Evolutionary conservation across 2,329 filamentous ascomycete genomes (phyloP), one percentile per base, ranked within the genome.

Genomic region (Cladophialophora immunda): DNA sequence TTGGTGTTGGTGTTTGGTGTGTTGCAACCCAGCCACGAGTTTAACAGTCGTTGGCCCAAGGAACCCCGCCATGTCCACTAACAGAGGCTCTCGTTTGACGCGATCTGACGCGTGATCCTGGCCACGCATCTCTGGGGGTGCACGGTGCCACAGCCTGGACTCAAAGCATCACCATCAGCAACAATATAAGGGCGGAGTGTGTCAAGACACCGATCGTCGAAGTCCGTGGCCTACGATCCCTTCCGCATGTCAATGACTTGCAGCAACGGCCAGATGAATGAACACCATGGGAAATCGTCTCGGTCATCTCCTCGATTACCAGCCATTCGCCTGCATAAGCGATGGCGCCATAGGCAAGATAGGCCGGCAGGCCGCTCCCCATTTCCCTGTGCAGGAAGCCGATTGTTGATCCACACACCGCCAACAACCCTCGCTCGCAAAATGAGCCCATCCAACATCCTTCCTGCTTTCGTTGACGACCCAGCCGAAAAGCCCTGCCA

Each of bases 1-100:
- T 22, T 19, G 38, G 38, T 29, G 54, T 58, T 36, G 30, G 45
- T 50, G 54, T 47, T 52, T 60, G 61, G 57, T 62, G 57, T 62
- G 62, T 68, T 68, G 62, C 53, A 62, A 17, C 29, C 54, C 53
- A 62, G 34, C 29, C 54, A 60, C 29, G 47, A 58, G 34, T 53
- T 62, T 47, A 34, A 27, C 41, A 54, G 62, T 50, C 22, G 62
- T 61, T 61, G 58, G 58, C 58, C 54, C 45, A 47, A 50, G 19
- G 45, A 50, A 50, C 45, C 58, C 45, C 58, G 45, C 62, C 50
- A 64, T 58, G 45, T 19, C 45, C 27, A 27, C 55, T 11, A 15
- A 38, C 36, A 7, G 22, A 8, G 53, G 57, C 22, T 22, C 55
- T 53, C 3, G 36, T 32, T 54, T 59, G 54, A 64, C 62, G 55